phyloP scores from a whole-genome alignment of 768 basidiomycete species.

The Lactifluus subvellereus region DNA sequence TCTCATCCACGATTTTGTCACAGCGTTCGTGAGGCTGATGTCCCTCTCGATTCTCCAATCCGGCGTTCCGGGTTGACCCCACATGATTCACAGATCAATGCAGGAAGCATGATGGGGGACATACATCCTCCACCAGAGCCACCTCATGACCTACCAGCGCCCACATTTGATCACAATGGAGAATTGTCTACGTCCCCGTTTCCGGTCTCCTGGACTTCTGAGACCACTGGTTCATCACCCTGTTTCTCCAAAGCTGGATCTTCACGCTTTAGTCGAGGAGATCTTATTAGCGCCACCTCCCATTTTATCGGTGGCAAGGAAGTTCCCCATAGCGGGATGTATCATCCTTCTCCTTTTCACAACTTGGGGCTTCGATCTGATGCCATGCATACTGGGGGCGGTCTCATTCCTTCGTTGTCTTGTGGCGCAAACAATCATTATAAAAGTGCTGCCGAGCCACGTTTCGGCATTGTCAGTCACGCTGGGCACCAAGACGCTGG shows the following conservation, averaged over 20 bases:
- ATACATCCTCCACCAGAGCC: not conserved
- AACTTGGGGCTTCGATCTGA: not conserved
- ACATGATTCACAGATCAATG: not conserved
- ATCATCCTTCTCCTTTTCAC: not conserved
- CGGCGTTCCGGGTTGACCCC: no score
- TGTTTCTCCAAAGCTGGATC: not conserved
- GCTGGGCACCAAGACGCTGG: not conserved
- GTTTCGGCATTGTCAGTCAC: not conserved
- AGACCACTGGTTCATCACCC: not conserved
- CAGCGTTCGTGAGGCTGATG: constrained; percentile 12
- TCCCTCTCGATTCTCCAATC: not conserved
- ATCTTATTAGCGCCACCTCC: not conserved
- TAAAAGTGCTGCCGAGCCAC: not conserved
- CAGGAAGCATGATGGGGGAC: not conserved
- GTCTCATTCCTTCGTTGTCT: not conserved
- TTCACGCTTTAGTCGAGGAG: not conserved
- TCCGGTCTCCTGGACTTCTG: not conserved
- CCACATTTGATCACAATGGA: not conserved
- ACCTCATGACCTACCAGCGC: not conserved
- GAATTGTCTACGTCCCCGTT: not conserved
- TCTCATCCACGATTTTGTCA: not conserved
- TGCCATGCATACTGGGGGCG: no score
- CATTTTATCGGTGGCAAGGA: not conserved
- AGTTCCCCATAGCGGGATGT: not conserved
- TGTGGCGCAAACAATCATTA: not conserved